Evolutionary conservation across 805 yeast genomes (phyloP).

Genomic region (Candida arabinofermentans): DNA sequence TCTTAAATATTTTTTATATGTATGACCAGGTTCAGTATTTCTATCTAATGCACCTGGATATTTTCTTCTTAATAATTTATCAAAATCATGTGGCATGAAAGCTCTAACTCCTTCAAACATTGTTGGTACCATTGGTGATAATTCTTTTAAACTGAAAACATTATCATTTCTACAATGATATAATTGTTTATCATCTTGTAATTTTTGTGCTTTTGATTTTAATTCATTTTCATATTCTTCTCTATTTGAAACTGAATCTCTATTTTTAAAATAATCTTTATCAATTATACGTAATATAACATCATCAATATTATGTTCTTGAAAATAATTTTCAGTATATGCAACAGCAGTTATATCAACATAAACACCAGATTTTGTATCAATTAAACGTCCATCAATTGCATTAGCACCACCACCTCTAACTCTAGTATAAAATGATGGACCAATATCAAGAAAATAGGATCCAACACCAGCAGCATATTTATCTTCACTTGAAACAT

Average conservation of each 20-base stretch:
- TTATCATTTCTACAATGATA: slow-evolving; percentile 57
- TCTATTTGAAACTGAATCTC: slow-evolving; percentile 11
- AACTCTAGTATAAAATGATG: slow-evolving; percentile 46
- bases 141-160: slow-evolving; percentile 39
- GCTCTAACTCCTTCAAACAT: slow-evolving; percentile 53
- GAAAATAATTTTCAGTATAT: slow-evolving; percentile 30
- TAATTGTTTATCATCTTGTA: slow-evolving; percentile 24
- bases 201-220: slow-evolving; percentile 5
- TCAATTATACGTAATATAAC: slow-evolving; percentile 17
- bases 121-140: slow-evolving; percentile 47
- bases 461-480: slow-evolving; percentile 51
- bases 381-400: slow-evolving; percentile 66
- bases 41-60: slow-evolving; percentile 37
- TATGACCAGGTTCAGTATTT: slow-evolving; percentile 36
- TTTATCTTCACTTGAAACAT: slow-evolving; percentile 25
- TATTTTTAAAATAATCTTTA: slow-evolving; percentile 12
- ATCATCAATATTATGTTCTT: slow-evolving; percentile 14
- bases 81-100: slow-evolving; percentile 45
- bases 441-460: slow-evolving; percentile 45
- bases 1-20: slow-evolving; percentile 48
- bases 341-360: slow-evolving; percentile 65
- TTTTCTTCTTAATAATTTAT: slow-evolving; percentile 43
- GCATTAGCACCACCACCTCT: slow-evolving; percentile 52
- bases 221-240: slow-evolving; percentile 15
- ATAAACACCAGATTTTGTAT: slow-evolving; percentile 58